Conservation (phyloP, 73 alveolate species). For the Urostyla sp. region DNA sequence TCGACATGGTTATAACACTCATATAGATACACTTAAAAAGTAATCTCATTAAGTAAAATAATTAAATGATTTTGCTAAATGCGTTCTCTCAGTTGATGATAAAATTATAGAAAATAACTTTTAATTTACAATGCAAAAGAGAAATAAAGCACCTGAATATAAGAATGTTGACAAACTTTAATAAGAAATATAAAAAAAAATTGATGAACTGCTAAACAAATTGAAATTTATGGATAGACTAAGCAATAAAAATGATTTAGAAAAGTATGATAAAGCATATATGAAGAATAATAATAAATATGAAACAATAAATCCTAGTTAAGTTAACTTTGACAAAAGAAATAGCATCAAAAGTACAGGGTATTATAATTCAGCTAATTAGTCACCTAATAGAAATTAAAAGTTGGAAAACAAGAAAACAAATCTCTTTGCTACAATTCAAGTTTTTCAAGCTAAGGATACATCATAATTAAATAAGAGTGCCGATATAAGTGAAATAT, state of each 20-base stretch:
- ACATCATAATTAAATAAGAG: too few relatives aligned
- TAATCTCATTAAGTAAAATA: slow-evolving; percentile 12
- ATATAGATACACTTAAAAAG: slow-evolving; percentile 5
- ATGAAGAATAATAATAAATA: too few relatives aligned
- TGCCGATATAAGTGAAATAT: too few relatives aligned
- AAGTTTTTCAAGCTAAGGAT: too few relatives aligned
- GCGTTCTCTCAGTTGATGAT: slow-evolving; percentile 28
- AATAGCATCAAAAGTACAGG: too few relatives aligned
- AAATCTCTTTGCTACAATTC: too few relatives aligned
- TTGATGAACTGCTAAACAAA: slow-evolving; percentile 4
- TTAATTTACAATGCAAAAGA: slow-evolving; percentile 4
- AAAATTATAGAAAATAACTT: slow-evolving; percentile 14
- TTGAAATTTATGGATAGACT: slow-evolving; percentile 15
- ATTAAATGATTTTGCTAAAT: slow-evolving; percentile 21
- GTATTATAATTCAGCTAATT: too few relatives aligned
- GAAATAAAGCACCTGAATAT: slow-evolving; percentile 35
- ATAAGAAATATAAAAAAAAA: background rate
- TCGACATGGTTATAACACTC: slow-evolving; percentile 29
- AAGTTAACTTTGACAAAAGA: too few relatives aligned
- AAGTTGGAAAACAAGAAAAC: too few relatives aligned
- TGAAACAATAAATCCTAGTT: too few relatives aligned
- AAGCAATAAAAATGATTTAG: slow-evolving; percentile 1
- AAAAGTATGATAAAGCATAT: slow-evolving; percentile 24
- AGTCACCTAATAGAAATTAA: too few relatives aligned
- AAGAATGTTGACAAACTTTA: slow-evolving; percentile 17